phyloP scores from a whole-genome alignment of 495 filamentous ascomycete species.

The Aspergillus sclerotiicarbonarius region DNA sequence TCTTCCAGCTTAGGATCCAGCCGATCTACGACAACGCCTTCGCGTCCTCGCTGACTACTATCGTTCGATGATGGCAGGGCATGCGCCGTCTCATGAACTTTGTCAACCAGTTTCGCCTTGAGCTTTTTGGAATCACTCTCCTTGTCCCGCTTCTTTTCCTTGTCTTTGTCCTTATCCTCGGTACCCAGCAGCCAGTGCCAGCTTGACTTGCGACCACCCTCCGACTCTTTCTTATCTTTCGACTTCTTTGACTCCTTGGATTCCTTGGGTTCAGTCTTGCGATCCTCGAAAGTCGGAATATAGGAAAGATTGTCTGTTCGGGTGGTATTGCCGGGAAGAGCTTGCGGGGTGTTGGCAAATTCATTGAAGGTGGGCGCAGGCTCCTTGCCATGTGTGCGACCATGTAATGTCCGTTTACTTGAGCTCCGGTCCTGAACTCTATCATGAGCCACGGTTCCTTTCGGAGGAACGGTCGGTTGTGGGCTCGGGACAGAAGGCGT shows the following conservation, averaged over 20 bases:
- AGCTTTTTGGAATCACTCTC: slow-evolving; percentile 60
- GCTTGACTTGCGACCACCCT: slow-evolving; percentile 70
- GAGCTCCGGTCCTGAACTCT: slow-evolving; percentile 21
- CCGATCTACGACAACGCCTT: slow-evolving; percentile 81
- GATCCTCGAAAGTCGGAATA: slow-evolving; percentile 74
- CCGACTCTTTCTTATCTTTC: slow-evolving; percentile 61
- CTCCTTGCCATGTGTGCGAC: slow-evolving; percentile 31
- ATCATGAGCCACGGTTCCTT: slow-evolving; percentile 23
- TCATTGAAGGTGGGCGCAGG: slow-evolving; percentile 32
- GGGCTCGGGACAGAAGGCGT: slow-evolving; percentile 26
- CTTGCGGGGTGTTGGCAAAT: slow-evolving; percentile 39
- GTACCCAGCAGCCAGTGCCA: slow-evolving; percentile 76
- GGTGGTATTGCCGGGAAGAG: slow-evolving; percentile 66
- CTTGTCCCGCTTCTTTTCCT: slow-evolving; percentile 56
- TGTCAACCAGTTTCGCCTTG: slow-evolving; percentile 59
- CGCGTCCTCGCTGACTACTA: slow-evolving; percentile 62
- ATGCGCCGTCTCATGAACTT: slow-evolving; percentile 66
- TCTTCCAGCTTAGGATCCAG: slow-evolving; percentile 72
- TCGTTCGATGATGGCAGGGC: slow-evolving; percentile 80
- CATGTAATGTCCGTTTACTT: slow-evolving; percentile 27
- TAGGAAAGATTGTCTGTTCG: slow-evolving; percentile 79
- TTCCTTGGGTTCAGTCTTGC: slow-evolving; percentile 62
- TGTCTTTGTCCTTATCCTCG: slow-evolving; percentile 71
- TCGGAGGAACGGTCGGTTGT: slow-evolving; percentile 30
- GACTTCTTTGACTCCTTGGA: slow-evolving; percentile 63